Evolutionary conservation across 768 basidiomycete species (phyloP), one percentile per base, ranked within the genome.

Genomic region (Sporobolomyces roseus): DNA sequence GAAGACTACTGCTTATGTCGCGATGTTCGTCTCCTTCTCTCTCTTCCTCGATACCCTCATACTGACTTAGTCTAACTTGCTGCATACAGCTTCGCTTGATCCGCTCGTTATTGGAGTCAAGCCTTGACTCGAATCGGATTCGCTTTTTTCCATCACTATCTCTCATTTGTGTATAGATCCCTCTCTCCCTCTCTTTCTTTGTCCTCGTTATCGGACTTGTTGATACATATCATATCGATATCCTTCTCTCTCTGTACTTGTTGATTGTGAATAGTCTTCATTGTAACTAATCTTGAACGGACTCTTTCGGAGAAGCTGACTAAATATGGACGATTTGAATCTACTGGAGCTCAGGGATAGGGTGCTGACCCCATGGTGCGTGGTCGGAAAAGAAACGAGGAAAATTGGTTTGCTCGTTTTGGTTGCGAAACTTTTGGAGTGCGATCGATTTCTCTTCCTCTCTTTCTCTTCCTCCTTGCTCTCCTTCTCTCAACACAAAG

Each of bases 11-110:
- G 67, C 62, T 14, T 68, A 60, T 30, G 51, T 63, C 27, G 67
- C 67, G 7, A 62, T 68, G 61, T 68, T 3, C 4, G 67, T 58
- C 21, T 48, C 32, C 35, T 17, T 43, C n/a, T 48, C 21, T 13
- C 41, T 19, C 36, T 51, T 25, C 23, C 16, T 19, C 29, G 54
- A 56, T 14, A 32, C 50, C n/a, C n/a, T 51, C 13, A 49, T 32
- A 4, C 14, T 23, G 45, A 46, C 10, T 21, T 46, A 12, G 45
- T 46, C 19, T 9, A 21, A 46, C 45, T n/a, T n/a, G n/a, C n/a
- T n/a, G n/a, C n/a, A n/a, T n/a, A n/a, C n/a, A 46, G 45, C 45
- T 46, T 46, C 45, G 45, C 45, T 23, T 46, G 23, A 46, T 16
- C 8, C 45, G 45, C 19, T 23, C 45, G n/a, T n/a, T n/a, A n/a